Conservation (phyloP, 2,329 filamentous ascomycete species). For the Grosmannia clavigera region DNA sequence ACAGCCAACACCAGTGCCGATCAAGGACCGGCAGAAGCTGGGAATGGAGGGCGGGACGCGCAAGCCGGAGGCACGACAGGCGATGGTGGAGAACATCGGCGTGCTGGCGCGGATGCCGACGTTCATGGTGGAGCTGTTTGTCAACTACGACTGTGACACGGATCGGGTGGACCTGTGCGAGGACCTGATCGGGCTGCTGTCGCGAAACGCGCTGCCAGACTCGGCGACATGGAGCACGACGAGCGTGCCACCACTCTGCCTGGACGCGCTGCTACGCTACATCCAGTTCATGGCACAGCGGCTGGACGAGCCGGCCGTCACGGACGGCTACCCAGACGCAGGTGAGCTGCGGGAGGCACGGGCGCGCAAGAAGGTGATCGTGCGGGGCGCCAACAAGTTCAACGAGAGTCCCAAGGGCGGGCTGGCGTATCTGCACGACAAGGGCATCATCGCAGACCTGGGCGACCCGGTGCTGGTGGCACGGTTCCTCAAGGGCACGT, state of each 20-base stretch:
- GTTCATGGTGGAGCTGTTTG: constrained; percentile 89
- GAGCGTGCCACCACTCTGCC: constrained; percentile 86
- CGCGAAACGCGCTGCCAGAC: constrained; percentile 89
- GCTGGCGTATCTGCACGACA: constrained; percentile 70
- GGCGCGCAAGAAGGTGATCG: constrained; percentile 73
- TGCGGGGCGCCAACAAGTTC: constrained; percentile 79
- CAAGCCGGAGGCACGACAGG: constrained; percentile 90
- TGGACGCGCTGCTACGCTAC: constrained; percentile 83
- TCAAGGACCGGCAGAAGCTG: constrained; percentile 84
- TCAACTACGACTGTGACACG: constrained; percentile 96
- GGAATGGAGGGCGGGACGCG: constrained; percentile 84
- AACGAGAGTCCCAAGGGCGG: constrained; percentile 90
- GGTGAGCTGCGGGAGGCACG: constrained; percentile 57
- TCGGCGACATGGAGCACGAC: constrained; percentile 98
- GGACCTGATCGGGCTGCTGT: constrained; percentile 85
- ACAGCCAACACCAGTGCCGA: constrained; percentile 75
- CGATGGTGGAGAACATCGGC: constrained; percentile 95
- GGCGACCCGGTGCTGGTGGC: constrained; percentile 68
- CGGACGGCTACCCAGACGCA: constrained; percentile 53
- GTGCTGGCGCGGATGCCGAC: constrained; percentile 84
- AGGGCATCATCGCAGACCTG: constrained; percentile 71
- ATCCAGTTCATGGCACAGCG: constrained; percentile 86
- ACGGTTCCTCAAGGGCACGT: constrained; percentile 77
- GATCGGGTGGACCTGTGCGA: constrained; percentile 86
- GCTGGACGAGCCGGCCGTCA: constrained; percentile 54